Evolutionary conservation across 1,284 basidiomycete species (phyloP).

Genomic region (Cutaneotrichosporon sp.): DNA sequence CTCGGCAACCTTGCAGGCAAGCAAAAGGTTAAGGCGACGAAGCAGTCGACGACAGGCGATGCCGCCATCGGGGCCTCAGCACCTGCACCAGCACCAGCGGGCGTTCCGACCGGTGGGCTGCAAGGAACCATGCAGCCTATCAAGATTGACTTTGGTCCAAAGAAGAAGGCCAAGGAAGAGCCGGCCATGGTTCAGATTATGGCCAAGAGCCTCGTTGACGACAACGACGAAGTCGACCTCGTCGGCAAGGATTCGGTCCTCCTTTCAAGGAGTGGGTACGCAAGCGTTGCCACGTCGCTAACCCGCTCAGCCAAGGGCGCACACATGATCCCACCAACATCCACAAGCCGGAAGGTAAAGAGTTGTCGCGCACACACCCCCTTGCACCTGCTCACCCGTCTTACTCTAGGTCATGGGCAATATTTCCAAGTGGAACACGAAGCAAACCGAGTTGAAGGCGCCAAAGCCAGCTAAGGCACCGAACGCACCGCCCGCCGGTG

Average conservation of each 20-base stretch:
- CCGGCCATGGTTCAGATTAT: constrained; percentile 35
- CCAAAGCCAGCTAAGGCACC: constrained; percentile 24
- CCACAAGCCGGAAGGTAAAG: constrained; percentile 79
- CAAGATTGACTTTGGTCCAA: constrained; percentile 29
- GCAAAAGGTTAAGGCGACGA: background rate
- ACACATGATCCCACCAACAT: constrained; percentile 73
- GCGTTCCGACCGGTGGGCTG: background rate
- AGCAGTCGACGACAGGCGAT: background rate
- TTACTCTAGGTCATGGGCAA: constrained; percentile 67
- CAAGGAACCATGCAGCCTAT: constrained; percentile 29
- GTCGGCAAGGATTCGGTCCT: constrained; percentile 50
- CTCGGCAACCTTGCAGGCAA: constrained; percentile 34
- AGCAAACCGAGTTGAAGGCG: constrained; percentile 67
- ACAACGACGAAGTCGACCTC: constrained; percentile 63
- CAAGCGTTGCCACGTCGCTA: constrained; percentile 1
- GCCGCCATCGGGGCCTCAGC: background rate
- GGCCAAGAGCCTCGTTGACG: constrained; percentile 31
- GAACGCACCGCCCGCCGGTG: constrained; percentile 21
- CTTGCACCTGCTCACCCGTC: background rate
- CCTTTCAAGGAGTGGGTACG: constrained; percentile 44
- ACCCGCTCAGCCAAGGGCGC: constrained; percentile 43
- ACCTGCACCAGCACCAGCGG: background rate
- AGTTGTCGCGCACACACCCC: background rate
- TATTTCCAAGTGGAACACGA: constrained; percentile 91
- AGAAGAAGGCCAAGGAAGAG: constrained; percentile 27